These are phyloP conservation scores for Microdochium trichocladiopsis DNA, from an alignment of 2,329 filamentous ascomycete species.

Conservation along the genomic window DNA sequence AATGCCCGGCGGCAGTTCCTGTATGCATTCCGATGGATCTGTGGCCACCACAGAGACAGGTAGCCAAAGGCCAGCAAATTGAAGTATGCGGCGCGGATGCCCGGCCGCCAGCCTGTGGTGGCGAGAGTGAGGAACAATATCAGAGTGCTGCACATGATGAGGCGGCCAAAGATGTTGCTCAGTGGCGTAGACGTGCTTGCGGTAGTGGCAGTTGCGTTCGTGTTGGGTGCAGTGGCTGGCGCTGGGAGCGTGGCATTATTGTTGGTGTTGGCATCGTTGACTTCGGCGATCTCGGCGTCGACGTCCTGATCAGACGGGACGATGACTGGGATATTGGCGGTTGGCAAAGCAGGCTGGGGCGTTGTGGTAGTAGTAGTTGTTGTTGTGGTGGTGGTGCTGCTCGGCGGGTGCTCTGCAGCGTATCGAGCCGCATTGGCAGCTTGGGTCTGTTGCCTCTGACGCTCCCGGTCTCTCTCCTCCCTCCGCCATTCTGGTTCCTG, in stretches of 20 bases:
- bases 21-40: constrained; percentile 83
- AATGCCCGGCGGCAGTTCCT: constrained; percentile 88
- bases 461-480: constrained; percentile 25
- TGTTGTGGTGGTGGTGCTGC: too few relatives aligned
- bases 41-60: constrained; percentile 85
- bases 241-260: constrained; percentile 19
- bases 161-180: constrained; percentile 48
- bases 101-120: constrained; percentile 53
- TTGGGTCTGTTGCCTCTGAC: constrained; percentile 18
- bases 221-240: constrained; percentile 17
- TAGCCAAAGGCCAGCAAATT: constrained; percentile 66
- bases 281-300: constrained; percentile 49
- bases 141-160: constrained; percentile 47
- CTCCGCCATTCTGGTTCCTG: constrained; percentile 51
- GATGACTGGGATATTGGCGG: constrained; percentile 39
- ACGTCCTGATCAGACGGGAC: constrained; percentile 58
- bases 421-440: constrained; percentile 9
- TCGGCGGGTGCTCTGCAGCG: constrained; percentile 5
- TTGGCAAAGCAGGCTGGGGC: constrained; percentile 11
- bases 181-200: constrained; percentile 28
- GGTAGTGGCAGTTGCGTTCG: constrained; percentile 17
- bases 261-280: constrained; percentile 16
- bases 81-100: constrained; percentile 47
- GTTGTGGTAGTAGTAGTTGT: constrained; percentile 7
- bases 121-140: constrained; percentile 53